phyloP scores from a whole-genome alignment of 2,329 filamentous ascomycete genomes.

The Fusarium incarnatum region DNA sequence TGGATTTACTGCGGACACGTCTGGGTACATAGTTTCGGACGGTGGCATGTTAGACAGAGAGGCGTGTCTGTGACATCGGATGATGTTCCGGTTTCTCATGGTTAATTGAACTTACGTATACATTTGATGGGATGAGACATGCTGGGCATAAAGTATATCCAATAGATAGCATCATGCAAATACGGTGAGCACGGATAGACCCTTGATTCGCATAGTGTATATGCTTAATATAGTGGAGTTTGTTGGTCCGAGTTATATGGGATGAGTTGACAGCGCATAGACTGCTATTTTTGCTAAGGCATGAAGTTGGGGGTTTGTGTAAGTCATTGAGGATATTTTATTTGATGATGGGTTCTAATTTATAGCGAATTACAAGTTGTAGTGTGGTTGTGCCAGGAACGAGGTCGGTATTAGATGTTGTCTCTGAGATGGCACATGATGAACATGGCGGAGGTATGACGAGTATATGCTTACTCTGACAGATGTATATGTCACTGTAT shows the following conservation, averaged over 20 bases:
- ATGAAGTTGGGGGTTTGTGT: background rate
- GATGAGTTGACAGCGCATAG: background rate
- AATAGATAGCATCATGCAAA: background rate
- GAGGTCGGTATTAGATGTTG: background rate
- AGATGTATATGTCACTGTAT: rapidly evolving
- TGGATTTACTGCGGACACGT: slow-evolving; percentile 57
- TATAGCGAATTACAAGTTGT: background rate
- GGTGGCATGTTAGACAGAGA: slow-evolving; percentile 58
- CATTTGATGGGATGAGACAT: background rate
- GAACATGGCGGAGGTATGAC: background rate
- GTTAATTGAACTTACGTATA: background rate
- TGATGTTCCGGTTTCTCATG: slow-evolving; percentile 56
- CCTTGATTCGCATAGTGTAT: background rate
- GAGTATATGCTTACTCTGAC: background rate
- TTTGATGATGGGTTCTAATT: background rate
- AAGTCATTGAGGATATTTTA: background rate
- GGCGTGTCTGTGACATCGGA: slow-evolving; percentile 59
- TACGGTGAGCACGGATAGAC: background rate
- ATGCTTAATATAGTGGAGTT: background rate
- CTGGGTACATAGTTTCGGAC: slow-evolving; percentile 55
- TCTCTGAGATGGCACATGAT: background rate
- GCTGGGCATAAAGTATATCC: background rate
- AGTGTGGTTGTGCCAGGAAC: background rate
- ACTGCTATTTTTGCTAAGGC: background rate
- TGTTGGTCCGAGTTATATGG: background rate